Evolutionary conservation across 331 rosid species (phyloP), one percentile per base, ranked within the genome.

Genomic region (Saraca asoca): DNA sequence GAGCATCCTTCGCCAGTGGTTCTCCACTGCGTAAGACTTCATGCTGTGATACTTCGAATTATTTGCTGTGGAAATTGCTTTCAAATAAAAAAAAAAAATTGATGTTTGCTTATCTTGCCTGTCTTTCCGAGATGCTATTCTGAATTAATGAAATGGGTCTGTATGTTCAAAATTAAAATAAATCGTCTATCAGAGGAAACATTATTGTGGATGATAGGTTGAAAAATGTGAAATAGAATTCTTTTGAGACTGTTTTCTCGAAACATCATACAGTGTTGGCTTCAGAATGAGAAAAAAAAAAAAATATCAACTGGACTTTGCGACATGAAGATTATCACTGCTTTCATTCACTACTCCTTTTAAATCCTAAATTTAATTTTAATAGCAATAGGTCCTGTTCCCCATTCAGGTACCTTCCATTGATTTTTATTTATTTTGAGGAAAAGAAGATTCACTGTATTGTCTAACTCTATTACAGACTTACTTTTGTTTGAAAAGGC

Each of bases 1-100:
- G 85, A 39, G 33, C 90, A 1, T 29, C 85, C 53, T 90, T 85
- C 29, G 49, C 71, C 50, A 67, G 89, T 55, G 95, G 97, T 49
- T 82, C 85, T 34, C 86, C 90, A 6, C 87, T 87, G 1, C 39
- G 97, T 85, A 85, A 66, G 78, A 44, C 2, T 31, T 62, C 48
- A 57, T 56, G 15, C 37, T 42, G 7, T 58, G 46, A 13, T 45
- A 29, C 34, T 46, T 29, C 9, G 37, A 38, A 11, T 70, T 9
- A 12, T 45, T 5, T 56, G 19, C 24, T 67, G 10, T 44, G 20
- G 48, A 69, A 49, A 38, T 42, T 60, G 16, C 53, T 7, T 8
- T 0, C 1, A 24, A 39, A 7, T 39, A 10, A 2, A 39, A 39
- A 8, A 7, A 6, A 24, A 1, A 9, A 9, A 10, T 19, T 48